Evolutionary conservation across 1,284 basidiomycete genomes (phyloP), one percentile per base, ranked within the genome.

Genomic region (Tylopilus sp.): DNA sequence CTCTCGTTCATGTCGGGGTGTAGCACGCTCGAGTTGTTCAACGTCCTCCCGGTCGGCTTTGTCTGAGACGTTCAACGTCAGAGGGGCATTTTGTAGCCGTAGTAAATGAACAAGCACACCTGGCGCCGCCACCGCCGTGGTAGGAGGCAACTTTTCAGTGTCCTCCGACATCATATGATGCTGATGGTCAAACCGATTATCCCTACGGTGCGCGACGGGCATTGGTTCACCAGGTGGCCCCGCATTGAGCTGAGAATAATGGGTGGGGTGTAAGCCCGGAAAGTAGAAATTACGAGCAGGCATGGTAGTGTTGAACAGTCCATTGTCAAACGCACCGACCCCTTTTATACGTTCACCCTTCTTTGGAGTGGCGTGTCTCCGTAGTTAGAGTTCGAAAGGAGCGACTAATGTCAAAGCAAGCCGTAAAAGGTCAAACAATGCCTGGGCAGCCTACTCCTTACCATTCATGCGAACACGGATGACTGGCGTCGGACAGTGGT

Each of bases 321-420:
- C n/a, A 9, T 19, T 16, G 28, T 39, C 23, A 28, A 21, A 38
- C 36, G 15, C 16, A 38, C 41, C 39, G 12, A 13, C 4, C 19
- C 30, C 40, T 40, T 60, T 60, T 58, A 62, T 51, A 51, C 25
- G 29, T 10, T 41, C 12, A 6, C n/a, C 19, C 7, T 36, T 15
- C 26, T 40, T 33, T 4, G 18, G 13, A 25, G 52, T 55, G 47
- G 59, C 35, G 46, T 38, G 36, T 46, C 31, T 35, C 46, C 46
- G 25, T 33, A 33, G n/a, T 42, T 40, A 10, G 9, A 30, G 40
- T 41, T 44, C 28, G 38, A 49, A 48, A 29, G 31, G 34, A 53
- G 39, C 40, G 41, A 43, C 33, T 52, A 43, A 49, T 28, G 51
- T 52, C 36, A 31, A 49, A 43, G 56, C 41, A 38, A 28, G 34